Conservation (phyloP, 495 filamentous ascomycete genomes). For the Penicillium lagena region DNA sequence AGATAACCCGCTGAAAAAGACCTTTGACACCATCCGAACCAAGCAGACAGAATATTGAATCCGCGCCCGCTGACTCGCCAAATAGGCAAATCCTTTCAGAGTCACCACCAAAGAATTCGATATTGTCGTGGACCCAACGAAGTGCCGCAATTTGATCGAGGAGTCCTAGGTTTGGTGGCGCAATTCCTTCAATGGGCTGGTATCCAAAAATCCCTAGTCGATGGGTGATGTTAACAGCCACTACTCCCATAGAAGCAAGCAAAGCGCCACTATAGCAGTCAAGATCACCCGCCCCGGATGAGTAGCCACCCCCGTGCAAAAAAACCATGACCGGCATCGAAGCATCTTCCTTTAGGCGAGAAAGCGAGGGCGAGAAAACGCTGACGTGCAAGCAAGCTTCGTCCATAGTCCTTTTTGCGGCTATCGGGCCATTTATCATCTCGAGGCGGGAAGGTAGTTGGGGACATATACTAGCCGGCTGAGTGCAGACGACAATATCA, state of each 20-base stretch:
- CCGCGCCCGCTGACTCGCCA: slow-evolving; percentile 41
- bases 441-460: slow-evolving; percentile 6
- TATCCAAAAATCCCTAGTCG: slow-evolving; percentile 14
- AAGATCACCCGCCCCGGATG: slow-evolving; percentile 6
- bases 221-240: slow-evolving; percentile 6
- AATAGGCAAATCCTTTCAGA: slow-evolving; percentile 36
- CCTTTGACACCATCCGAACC: neutral
- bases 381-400: slow-evolving; percentile 5
- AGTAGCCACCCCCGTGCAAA: slow-evolving; percentile 7
- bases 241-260: slow-evolving; percentile 2
- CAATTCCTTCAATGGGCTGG: slow-evolving; percentile 40
- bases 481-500: neutral
- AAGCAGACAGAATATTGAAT: slow-evolving; percentile 8
- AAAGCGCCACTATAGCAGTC: slow-evolving; percentile 5
- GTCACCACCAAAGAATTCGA: slow-evolving; percentile 40
- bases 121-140: slow-evolving; percentile 44
- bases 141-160: slow-evolving; percentile 33
- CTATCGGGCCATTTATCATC: slow-evolving; percentile 5
- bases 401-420: neutral
- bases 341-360: neutral
- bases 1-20: slow-evolving; percentile 7
- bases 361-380: neutral
- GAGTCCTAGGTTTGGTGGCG: slow-evolving; percentile 26
- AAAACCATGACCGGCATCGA: slow-evolving; percentile 7
- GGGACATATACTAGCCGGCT: slow-evolving; percentile 3